Evolutionary conservation across 2,329 filamentous ascomycete genomes (phyloP), one percentile per base, ranked within the genome.

Genomic region (Penicillium sp.): DNA sequence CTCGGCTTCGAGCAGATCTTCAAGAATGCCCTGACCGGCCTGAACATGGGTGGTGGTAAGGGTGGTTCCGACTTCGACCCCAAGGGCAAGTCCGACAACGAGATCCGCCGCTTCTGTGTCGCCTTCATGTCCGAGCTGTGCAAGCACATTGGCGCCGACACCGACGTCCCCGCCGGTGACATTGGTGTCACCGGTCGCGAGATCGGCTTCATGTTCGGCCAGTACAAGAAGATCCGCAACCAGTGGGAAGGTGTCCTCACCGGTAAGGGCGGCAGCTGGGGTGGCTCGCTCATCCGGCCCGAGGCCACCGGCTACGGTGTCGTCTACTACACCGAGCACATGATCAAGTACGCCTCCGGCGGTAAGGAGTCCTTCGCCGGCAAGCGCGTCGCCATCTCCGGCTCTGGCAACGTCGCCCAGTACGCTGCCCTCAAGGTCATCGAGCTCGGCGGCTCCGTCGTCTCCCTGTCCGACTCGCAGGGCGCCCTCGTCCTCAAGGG

Each of bases 1-100:
- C 86, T 99, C 75, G 95, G 94, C 67, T 98, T 98, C 74, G 95
- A 99, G 88, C 95, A 98, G 83, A 96, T 94, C 82, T 98, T 98
- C 86, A 98, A 98, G 87, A 98, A 98, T 91, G 95, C 95, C 69
- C 83, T 98, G 69, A 98, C 95, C 63, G 95, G 95, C 75, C 82
- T 96, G 74, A 91, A 87, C 83, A 97, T 99, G 88, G 95, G 95
- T 67, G 95, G 95, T 82, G 95, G 90, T 75, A 98, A 98, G 84
- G 95, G 95, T 81, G 95, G 95, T 73, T 89, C 94, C 77, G 95
- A 98, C 84, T 98, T 99, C 78, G 92, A 98, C 81, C 95, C 95
- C 79, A 99, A 98, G 87, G 93, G 92, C 83, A 98, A 97, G 87
- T 90, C 89, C 57, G 93, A 99, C 81, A 90, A 88, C 78, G 95